A percentile compares a stretch with the other conserved stretches of the same genome.
phyloP scores from a whole-genome alignment of 768 basidiomycete genomes.

The Lentinus tigrinus region DNA sequence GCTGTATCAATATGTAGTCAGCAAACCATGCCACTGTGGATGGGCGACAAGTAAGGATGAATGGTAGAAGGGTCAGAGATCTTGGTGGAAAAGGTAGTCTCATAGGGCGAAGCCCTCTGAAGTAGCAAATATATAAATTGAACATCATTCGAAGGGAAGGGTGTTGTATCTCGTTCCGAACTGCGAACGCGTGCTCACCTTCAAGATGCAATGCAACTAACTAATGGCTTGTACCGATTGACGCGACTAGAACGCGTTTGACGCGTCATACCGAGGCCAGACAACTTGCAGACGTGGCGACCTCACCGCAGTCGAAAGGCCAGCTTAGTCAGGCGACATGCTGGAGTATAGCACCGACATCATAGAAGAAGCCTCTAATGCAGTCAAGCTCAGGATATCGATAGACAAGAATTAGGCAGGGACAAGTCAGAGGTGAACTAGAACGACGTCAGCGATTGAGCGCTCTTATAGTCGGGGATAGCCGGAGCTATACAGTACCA shows the following conservation, averaged over 20 bases:
- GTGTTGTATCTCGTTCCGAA: background rate
- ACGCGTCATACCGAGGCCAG: too few relatives aligned
- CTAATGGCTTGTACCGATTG: background rate
- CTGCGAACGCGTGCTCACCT: background rate
- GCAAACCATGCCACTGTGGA: too few relatives aligned
- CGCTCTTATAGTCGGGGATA: conserved; percentile 15
- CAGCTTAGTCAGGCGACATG: too few relatives aligned
- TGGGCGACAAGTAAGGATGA: conserved; percentile 3
- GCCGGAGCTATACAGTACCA: conserved; percentile 52
- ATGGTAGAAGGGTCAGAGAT: conserved; percentile 58
- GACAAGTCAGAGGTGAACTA: conserved; percentile 88
- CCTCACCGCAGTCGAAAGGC: too few relatives aligned
- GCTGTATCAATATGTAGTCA: too few relatives aligned
- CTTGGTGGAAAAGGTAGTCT: conserved; percentile 79
- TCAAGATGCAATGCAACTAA: background rate
- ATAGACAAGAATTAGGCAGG: too few relatives aligned
- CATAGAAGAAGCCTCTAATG: background rate
- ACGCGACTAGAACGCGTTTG: background rate
- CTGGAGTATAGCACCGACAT: background rate
- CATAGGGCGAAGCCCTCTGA: conserved; percentile 75
- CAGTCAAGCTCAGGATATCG: too few relatives aligned
- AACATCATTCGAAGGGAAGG: conserved; percentile 32
- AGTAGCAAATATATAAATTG: conserved; percentile 79
- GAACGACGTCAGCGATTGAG: conserved; percentile 55
- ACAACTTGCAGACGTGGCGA: too few relatives aligned